phyloP scores from a whole-genome alignment of 2,329 filamentous ascomycete genomes.

The Aphanoascus verrucosus region DNA sequence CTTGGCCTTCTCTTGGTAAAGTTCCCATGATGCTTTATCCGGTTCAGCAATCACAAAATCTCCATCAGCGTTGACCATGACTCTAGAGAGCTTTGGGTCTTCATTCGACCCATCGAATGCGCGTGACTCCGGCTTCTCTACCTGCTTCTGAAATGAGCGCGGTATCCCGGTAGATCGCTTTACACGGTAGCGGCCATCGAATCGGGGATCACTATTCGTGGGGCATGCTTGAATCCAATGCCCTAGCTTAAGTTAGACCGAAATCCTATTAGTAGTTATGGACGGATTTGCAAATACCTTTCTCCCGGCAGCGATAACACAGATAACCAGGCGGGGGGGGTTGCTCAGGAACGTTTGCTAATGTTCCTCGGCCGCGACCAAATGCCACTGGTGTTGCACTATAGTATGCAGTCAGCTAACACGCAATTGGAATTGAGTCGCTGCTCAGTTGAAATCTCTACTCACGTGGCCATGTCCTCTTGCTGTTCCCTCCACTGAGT shows the following conservation, averaged over 20 bases:
- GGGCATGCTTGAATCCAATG: conserved; percentile 98
- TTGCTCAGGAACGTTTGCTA: conserved; percentile 71
- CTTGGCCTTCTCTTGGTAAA: conserved; percentile 90
- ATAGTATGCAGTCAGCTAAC: conserved; percentile 17
- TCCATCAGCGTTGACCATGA: conserved; percentile 96
- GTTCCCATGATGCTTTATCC: conserved; percentile 91
- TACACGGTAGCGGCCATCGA: conserved; percentile 82
- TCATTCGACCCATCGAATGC: conserved; percentile 66
- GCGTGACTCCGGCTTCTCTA: conserved; percentile 76
- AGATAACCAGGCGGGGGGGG: conserved; percentile 89
- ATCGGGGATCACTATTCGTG: conserved; percentile 95
- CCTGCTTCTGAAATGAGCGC: conserved; percentile 85
- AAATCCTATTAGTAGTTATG: not conserved
- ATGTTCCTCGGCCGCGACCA: conserved; percentile 29
- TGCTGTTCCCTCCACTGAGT: conserved; percentile 91
- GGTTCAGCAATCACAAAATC: conserved; percentile 95
- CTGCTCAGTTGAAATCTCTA: conserved; percentile 7
- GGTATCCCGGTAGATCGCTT: conserved; percentile 97
- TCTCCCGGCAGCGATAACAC: conserved; percentile 91
- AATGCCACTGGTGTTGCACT: conserved; percentile 38
- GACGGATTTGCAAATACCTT: conserved; percentile 44
- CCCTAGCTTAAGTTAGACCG: conserved; percentile 37
- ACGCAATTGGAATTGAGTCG: not conserved
- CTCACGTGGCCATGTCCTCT: conserved; percentile 77
- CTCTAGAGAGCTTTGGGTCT: conserved; percentile 69